Conservation (phyloP, 2,329 filamentous ascomycete species). For the Penicillium hordei region DNA sequence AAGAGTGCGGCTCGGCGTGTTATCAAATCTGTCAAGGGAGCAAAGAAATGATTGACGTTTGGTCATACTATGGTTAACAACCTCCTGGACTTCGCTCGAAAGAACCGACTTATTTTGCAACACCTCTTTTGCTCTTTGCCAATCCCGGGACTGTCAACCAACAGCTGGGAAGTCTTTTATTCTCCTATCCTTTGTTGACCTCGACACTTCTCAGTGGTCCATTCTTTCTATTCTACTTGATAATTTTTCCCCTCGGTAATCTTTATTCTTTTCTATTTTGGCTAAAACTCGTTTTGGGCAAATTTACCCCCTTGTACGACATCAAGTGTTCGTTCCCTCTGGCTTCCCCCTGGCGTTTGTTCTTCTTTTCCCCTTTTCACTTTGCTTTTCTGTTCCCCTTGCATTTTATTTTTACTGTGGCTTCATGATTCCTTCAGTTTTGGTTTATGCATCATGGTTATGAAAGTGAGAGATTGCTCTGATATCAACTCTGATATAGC, state of each 20-base stretch:
- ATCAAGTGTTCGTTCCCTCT: background rate
- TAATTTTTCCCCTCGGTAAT: background rate
- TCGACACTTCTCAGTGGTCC: background rate
- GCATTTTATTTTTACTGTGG: background rate
- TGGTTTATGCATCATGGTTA: constrained; percentile 12
- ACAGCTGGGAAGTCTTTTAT: background rate
- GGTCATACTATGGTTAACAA: background rate
- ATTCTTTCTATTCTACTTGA: background rate
- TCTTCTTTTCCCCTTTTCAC: background rate
- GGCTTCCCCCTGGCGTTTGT: constrained; percentile 1
- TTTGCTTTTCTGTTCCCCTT: background rate
- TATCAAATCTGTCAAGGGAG: constrained; percentile 19
- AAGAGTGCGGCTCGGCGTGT: constrained; percentile 18
- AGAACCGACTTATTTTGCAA: background rate
- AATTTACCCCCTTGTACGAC: constrained; percentile 10
- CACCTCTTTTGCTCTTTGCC: background rate
- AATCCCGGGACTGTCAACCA: background rate
- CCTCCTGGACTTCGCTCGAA: background rate
- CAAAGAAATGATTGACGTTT: constrained; percentile 6
- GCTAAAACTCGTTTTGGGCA: constrained; percentile 1
- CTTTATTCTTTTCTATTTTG: background rate
- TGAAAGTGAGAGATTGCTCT: constrained; percentile 11
- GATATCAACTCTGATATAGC: constrained; percentile 4
- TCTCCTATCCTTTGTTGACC: background rate
- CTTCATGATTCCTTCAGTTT: background rate